phyloP scores from a whole-genome alignment of 805 yeast species.

The Dipodascus albidus region DNA sequence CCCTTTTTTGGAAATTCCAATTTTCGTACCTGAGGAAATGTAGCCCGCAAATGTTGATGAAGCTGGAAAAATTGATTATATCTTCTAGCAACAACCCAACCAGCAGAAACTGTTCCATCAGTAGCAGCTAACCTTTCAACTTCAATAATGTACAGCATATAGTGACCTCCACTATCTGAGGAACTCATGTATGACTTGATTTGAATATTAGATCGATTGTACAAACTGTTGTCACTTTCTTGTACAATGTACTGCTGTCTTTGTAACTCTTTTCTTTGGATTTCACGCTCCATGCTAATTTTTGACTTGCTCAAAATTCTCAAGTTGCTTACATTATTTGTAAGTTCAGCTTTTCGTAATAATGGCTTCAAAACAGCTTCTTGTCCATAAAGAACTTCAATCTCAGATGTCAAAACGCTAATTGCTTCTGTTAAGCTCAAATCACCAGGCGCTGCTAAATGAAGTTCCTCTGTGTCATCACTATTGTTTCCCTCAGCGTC shows the following conservation, averaged over 20 bases:
- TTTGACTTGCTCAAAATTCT: conserved; percentile 59
- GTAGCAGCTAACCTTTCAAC: conserved; percentile 40
- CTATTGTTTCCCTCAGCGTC: too few species aligned
- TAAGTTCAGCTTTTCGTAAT: conserved; percentile 70
- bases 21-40: conserved; percentile 38
- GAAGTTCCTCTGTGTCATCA: conserved; percentile 21
- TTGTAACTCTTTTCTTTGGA: conserved; percentile 61
- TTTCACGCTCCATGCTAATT: conserved; percentile 54
- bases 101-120: conserved; percentile 42
- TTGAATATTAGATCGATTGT: conserved; percentile 29
- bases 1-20: conserved; percentile 43
- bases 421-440: conserved; percentile 59
- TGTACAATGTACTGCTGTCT: conserved; percentile 75
- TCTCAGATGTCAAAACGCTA: conserved; percentile 41
- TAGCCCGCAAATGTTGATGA: conserved; percentile 47
- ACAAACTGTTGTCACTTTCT: conserved; percentile 69
- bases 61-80: conserved; percentile 73
- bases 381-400: conserved; percentile 51
- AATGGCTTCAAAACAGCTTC: conserved; percentile 53
- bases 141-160: conserved; percentile 62
- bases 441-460: conserved; percentile 59
- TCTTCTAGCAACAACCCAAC: conserved; percentile 87
- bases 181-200: conserved; percentile 40
- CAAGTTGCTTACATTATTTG: conserved; percentile 61
- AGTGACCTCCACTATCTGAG: conserved; percentile 45